Evolutionary conservation across 176 grass and related monocot genomes (phyloP).

Genomic region (Urochloa ruziziensis): DNA sequence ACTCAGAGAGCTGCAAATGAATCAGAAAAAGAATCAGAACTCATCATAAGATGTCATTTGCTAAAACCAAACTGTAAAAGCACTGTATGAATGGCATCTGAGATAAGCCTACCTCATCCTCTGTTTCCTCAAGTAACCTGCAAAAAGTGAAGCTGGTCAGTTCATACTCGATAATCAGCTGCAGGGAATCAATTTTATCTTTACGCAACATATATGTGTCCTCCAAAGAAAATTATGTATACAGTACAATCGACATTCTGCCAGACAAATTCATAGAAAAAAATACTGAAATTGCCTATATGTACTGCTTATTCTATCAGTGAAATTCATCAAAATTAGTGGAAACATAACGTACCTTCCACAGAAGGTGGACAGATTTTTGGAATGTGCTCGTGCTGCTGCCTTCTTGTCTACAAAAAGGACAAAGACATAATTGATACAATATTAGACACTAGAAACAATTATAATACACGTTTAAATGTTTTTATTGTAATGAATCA

Average conservation of each 20-base stretch:
- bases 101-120: slow-evolving; percentile 66
- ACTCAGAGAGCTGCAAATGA: slow-evolving; percentile 66
- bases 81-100: not conserved
- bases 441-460: not conserved
- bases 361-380: slow-evolving; percentile 88
- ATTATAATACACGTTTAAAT: not conserved
- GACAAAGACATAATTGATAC: not conserved
- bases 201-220: not conserved
- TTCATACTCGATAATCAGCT: slow-evolving; percentile 5
- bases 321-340: not conserved
- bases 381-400: slow-evolving; percentile 77
- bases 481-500: not conserved
- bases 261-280: not conserved
- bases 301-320: not conserved
- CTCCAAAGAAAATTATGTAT: not conserved
- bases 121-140: slow-evolving; percentile 93
- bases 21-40: not conserved
- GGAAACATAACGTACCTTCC: slow-evolving; percentile 63
- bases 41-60: not conserved
- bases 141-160: slow-evolving; percentile 33
- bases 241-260: not conserved
- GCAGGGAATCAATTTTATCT: not conserved
- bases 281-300: not conserved
- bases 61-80: not conserved
- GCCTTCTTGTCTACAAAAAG: slow-evolving; percentile 77